Percentiles rank a stretch among this genome's conserved stretches.
Evolutionary conservation across 2,329 filamentous ascomycete species (phyloP).

Genomic region (Fusarium denticulatum): DNA sequence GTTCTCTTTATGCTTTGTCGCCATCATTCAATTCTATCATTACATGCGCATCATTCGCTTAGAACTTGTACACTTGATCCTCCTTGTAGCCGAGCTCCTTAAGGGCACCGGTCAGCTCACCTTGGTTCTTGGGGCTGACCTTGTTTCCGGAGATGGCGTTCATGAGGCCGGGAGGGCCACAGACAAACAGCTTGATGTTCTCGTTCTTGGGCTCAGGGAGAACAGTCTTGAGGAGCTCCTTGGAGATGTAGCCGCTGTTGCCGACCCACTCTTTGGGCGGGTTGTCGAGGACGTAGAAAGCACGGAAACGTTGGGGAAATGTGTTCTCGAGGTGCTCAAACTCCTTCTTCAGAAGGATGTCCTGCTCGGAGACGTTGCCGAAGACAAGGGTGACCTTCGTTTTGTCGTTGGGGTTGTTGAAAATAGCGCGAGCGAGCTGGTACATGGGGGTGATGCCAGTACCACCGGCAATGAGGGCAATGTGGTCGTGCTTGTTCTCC

Average conservation of each 20-base stretch:
- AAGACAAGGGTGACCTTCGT: constrained; percentile 97
- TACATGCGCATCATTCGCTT: constrained; percentile 34
- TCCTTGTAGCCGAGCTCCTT: constrained; percentile 77
- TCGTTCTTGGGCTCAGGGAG: constrained; percentile 90
- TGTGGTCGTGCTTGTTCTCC: constrained; percentile 92
- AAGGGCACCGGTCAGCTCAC: constrained; percentile 83
- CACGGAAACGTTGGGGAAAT: constrained; percentile 93
- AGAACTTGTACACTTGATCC: constrained; percentile 97
- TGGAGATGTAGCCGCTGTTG: constrained; percentile 82
- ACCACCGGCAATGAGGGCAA: constrained; percentile 88
- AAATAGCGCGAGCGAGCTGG: constrained; percentile 90
- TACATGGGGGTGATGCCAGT: constrained; percentile 99
- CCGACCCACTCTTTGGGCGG: constrained; percentile 81
- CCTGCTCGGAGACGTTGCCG: constrained; percentile 87
- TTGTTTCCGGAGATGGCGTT: constrained; percentile 91
- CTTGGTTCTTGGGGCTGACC: constrained; percentile 93
- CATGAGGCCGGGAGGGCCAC: constrained; percentile 91
- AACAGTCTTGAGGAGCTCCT: constrained; percentile 94
- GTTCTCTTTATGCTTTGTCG: constrained; percentile 16
- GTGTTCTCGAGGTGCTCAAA: constrained; percentile 90
- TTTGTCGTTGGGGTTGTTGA: constrained; percentile 95
- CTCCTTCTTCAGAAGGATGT: constrained; percentile 91
- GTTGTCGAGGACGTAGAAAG: constrained; percentile 93
- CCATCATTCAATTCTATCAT: constrained; percentile 16
- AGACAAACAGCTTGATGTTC: constrained; percentile 97